These are phyloP conservation scores for Euphorbia pulcherrima DNA, from an alignment of 345 rosid species.

Conservation along the genomic window DNA sequence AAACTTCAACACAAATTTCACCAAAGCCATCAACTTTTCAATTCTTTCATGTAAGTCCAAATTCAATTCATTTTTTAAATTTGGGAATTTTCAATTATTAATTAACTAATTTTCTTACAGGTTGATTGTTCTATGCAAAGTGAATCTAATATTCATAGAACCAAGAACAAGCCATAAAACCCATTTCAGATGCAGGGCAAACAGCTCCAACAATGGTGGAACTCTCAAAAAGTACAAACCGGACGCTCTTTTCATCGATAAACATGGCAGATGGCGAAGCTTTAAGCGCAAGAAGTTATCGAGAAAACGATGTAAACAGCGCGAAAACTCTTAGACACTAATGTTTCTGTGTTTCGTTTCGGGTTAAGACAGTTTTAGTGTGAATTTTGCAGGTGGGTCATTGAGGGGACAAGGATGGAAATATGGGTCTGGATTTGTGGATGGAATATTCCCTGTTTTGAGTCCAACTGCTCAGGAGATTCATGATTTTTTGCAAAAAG, in stretches of 20 bases:
- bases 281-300: constrained; percentile 67
- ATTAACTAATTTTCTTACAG: constrained; percentile 25
- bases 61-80: background rate
- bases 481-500: constrained; percentile 46
- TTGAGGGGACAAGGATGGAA: constrained; percentile 92
- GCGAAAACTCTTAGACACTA: too few relatives aligned
- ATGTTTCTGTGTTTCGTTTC: too few relatives aligned
- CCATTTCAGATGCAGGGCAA: constrained; percentile 29
- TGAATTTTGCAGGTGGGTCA: constrained; percentile 57
- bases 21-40: background rate
- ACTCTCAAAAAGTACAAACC: constrained; percentile 36
- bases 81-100: background rate
- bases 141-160: constrained; percentile 32
- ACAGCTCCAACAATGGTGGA: constrained; percentile 27
- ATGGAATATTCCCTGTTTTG: constrained; percentile 85
- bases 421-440: constrained; percentile 91
- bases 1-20: background rate
- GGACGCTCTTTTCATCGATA: constrained; percentile 62
- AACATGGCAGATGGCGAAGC: constrained; percentile 57
- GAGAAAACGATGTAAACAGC: constrained; percentile 66
- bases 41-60: constrained; percentile 3
- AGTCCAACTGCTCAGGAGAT: constrained; percentile 75
- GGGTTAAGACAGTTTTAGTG: too few relatives aligned
- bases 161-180: constrained; percentile 28
- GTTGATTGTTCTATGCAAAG: constrained; percentile 41